These are phyloP conservation scores for Penicillium sp. DNA, from an alignment of 2,329 filamentous ascomycete genomes.

Conservation along the genomic window DNA sequence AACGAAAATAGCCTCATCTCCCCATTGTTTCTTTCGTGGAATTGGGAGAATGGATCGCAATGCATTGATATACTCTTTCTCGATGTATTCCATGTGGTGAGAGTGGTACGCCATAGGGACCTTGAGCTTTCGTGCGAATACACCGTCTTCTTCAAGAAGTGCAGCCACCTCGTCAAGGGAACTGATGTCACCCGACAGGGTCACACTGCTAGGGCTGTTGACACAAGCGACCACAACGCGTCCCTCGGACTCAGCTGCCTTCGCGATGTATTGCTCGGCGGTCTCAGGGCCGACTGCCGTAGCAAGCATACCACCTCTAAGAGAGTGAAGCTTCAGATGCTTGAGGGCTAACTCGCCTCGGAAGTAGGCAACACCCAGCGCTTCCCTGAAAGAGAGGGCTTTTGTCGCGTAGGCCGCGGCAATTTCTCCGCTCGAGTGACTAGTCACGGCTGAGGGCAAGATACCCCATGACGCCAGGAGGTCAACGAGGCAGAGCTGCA, in stretches of 20 bases:
- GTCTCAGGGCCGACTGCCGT: background rate
- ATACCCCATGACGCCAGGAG: background rate
- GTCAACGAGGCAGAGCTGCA: background rate
- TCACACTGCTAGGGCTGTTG: background rate
- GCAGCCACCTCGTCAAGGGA: background rate
- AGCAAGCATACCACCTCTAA: background rate
- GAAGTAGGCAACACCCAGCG: conserved; percentile 46
- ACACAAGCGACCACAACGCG: background rate
- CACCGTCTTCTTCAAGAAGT: background rate
- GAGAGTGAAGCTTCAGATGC: background rate
- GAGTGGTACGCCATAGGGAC: conserved; percentile 32
- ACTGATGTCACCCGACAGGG: background rate
- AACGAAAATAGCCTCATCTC: no score
- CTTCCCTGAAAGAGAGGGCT: conserved; percentile 37
- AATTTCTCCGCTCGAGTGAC: conserved; percentile 1
- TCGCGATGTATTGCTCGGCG: background rate
- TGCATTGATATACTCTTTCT: no score
- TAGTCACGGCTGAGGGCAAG: background rate
- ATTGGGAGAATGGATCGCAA: no score
- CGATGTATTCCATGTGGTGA: conserved; percentile 24
- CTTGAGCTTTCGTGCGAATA: conserved; percentile 26
- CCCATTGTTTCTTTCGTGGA: no score
- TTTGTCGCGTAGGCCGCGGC: conserved; percentile 51
- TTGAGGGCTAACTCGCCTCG: conserved; percentile 18
- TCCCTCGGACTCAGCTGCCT: background rate